Percentiles rank a stretch among this genome's conserved stretches.
These are phyloP conservation scores for Rhodosporidiobolus odoratus DNA, from an alignment of 768 basidiomycete genomes.

Conservation along the genomic window DNA sequence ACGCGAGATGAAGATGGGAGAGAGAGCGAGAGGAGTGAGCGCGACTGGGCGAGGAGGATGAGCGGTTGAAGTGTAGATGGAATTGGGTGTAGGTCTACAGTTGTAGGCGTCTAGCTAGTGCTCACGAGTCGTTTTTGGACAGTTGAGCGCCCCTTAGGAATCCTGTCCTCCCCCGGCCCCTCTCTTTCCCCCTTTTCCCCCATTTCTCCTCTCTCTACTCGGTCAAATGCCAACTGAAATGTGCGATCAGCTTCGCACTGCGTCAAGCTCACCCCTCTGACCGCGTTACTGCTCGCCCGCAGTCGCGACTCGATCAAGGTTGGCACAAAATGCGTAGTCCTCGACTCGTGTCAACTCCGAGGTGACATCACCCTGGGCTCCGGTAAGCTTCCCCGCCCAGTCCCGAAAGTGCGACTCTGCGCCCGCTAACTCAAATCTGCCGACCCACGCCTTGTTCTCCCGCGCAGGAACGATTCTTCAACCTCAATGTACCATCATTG, in stretches of 20 bases:
- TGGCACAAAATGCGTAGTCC: constrained; percentile 82
- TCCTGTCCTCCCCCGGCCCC: background rate
- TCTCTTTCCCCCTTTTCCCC: background rate
- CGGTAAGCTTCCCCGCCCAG: constrained; percentile 49
- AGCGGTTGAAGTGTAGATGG: background rate
- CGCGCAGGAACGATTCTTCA: constrained; percentile 74
- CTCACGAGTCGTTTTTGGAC: no score
- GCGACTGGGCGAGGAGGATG: background rate
- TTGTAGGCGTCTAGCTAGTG: background rate
- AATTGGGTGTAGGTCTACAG: background rate
- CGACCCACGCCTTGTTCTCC: background rate
- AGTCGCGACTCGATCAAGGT: constrained; percentile 58
- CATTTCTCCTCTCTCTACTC: background rate
- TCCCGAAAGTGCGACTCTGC: no score
- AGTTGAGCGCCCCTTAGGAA: background rate
- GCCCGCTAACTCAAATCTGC: no score
- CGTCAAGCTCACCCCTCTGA: background rate
- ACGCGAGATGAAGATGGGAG: background rate
- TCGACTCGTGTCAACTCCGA: constrained; percentile 87
- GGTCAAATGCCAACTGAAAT: constrained; percentile 6
- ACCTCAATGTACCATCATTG: constrained; percentile 88
- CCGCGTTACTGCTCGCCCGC: background rate
- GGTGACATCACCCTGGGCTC: constrained; percentile 90
- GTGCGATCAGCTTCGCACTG: background rate
- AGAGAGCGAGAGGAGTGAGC: background rate